These are phyloP conservation scores for Inga laurina DNA, from an alignment of 306 rosid genomes.

Conservation along the genomic window DNA sequence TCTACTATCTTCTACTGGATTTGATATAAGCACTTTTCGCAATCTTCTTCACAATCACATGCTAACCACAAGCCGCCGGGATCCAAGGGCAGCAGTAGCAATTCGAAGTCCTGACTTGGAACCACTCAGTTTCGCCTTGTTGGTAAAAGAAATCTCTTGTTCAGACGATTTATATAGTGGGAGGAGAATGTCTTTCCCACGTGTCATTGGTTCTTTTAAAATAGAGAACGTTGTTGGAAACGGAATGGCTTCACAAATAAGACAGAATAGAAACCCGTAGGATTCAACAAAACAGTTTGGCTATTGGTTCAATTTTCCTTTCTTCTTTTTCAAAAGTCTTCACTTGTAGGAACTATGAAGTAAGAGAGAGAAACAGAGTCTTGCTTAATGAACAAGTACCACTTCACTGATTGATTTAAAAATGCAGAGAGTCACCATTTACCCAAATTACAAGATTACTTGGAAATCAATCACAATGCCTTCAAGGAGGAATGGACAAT, in stretches of 20 bases:
- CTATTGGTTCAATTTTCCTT: not conserved
- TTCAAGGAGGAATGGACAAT: not conserved
- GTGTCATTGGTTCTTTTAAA: too few species aligned
- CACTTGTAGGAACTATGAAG: not conserved
- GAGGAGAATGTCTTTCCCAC: not conserved
- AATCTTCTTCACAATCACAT: constrained; percentile 4
- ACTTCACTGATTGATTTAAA: not conserved
- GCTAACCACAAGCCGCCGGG: not conserved
- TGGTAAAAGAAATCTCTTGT: not conserved
- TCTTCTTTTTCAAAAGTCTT: not conserved
- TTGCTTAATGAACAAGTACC: not conserved
- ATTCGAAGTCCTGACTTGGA: too few species aligned
- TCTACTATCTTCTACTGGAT: constrained; percentile 28
- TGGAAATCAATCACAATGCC: not conserved
- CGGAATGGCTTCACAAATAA: not conserved
- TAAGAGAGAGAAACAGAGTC: not conserved
- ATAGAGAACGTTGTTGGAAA: not conserved
- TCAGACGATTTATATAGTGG: not conserved
- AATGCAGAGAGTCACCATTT: too few species aligned
- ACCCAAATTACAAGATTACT: not conserved
- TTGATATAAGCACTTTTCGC: constrained; percentile 13
- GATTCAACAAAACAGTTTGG: not conserved
- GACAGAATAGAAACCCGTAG: not conserved
- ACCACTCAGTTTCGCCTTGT: too few species aligned
- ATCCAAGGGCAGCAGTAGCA: too few species aligned